Percentiles rank a stretch among this genome's conserved stretches.
phyloP scores from a whole-genome alignment of 306 rosid species.

The Prunus mira region DNA sequence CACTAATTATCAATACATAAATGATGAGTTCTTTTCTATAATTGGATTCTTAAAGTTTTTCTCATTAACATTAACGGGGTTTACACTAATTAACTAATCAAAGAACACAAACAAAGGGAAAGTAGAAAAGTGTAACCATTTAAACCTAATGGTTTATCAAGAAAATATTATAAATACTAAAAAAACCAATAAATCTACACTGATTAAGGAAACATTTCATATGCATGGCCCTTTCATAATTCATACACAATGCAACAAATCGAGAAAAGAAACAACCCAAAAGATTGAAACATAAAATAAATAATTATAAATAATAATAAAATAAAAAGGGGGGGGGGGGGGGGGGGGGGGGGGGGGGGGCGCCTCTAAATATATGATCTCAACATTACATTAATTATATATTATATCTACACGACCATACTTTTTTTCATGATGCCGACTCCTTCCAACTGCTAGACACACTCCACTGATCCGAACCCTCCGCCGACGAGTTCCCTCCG shows the following conservation, averaged over 20 bases:
- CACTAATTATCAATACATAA: too few species aligned
- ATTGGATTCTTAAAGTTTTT: too few species aligned
- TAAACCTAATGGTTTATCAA: too few species aligned
- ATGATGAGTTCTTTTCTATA: too few species aligned
- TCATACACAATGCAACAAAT: neutral
- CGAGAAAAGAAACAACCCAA: neutral
- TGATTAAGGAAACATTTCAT: neutral
- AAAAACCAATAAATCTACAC: neutral
- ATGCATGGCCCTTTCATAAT: neutral
- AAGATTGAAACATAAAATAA: neutral
- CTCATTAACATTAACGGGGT: too few species aligned
- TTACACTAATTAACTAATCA: too few species aligned
- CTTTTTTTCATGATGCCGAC: neutral
- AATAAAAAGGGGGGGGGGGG: too few species aligned
- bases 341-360: too few species aligned
- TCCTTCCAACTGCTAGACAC: conserved; percentile 54
- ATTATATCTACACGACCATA: neutral
- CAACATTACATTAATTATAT: neutral
- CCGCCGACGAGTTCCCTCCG: conserved; percentile 36
- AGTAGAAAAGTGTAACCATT: too few species aligned
- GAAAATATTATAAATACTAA: neutral
- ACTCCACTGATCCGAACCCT: conserved; percentile 66
- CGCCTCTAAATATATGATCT: neutral
- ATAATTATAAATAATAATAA: too few species aligned
- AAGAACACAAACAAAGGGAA: too few species aligned